Base-by-base conservation (phyloP, 2,329 filamentous ascomycete species). In the Lecanoromycetidae sp. region DNA sequence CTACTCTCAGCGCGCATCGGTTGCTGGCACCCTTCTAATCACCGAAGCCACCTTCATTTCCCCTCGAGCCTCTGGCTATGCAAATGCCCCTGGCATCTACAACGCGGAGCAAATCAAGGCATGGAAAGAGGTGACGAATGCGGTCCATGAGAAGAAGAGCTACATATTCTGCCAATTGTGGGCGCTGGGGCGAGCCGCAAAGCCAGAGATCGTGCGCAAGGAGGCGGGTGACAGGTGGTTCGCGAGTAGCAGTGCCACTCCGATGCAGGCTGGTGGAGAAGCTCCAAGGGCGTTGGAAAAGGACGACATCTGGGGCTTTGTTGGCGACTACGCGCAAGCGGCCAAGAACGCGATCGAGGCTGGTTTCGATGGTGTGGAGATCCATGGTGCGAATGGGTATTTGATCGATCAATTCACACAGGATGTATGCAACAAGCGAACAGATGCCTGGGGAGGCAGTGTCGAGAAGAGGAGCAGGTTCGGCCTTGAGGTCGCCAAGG, bases 91-190 rank as follows among this genome's bases (percentile, higher is more conserved):
- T 0, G 77, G 76, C 22, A 75, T 80, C 56, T 80, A 68, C 57
- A 72, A 59, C 17, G 61, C 69, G 0, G 69, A 66, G n/a, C 77
- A 82, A 50, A 67, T 80, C 34, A 67, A 66, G 1, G 72, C 66
- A 0, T 84, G 80, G 80, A 75, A 71, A 52, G 62, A 69, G 12
- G 64, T 84, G 34, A 78, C 74, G 2, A 71, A 77, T 22, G 74
- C 72, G 1, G 77, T 84, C 0, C 81, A 85, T 58, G 66, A 66
- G 19, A 79, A 79, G 55, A 74, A 74, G 4, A 72, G 69, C 15
- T 76, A 69, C 57, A 77, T 83, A 43, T 82, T 69, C 61, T 60
- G 70, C 2, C 81, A 84, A 57, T 65, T 84, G 0, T 82, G 77
- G 69, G 71, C 71, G 0, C 64, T 77, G 5, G 79, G 81, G 4